Evolutionary conservation across 2,329 filamentous ascomycete species (phyloP).

Genomic region (Karstenula rhodostoma): DNA sequence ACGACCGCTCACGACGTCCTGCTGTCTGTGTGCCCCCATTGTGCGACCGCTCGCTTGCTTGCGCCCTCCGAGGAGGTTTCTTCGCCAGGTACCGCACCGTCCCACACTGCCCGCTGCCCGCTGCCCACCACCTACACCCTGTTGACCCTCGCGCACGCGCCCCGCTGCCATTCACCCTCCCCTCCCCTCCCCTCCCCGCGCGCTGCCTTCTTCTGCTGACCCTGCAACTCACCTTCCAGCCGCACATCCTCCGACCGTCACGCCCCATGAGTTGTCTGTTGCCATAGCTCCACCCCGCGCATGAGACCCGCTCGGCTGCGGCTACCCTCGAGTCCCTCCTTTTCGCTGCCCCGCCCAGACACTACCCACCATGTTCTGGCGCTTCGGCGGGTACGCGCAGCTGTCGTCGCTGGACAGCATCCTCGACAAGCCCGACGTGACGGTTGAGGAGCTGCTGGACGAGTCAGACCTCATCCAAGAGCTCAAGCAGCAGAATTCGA

Average conservation of each 20-base stretch:
- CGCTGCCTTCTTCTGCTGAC: constrained; percentile 4
- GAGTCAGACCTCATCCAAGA: constrained; percentile 97
- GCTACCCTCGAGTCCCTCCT: constrained; percentile 37
- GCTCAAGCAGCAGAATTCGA: constrained; percentile 97
- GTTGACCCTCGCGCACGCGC: constrained; percentile 20
- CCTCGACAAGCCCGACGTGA: constrained; percentile 93
- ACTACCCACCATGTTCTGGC: constrained; percentile 91
- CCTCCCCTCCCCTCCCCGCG: too few species aligned
- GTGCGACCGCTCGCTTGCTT: constrained; percentile 23
- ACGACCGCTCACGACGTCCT: constrained; percentile 18
- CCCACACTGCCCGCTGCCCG: constrained; percentile 22
- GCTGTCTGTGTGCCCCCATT: constrained; percentile 20
- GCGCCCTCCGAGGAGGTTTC: constrained; percentile 19
- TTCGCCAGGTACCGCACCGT: constrained; percentile 34
- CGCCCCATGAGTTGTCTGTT: constrained; percentile 26
- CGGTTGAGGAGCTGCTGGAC: constrained; percentile 93
- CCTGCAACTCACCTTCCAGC: constrained; percentile 7
- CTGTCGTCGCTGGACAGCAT: constrained; percentile 96
- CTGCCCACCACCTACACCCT: constrained; percentile 6
- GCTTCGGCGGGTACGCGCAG: constrained; percentile 98
- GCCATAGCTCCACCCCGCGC: constrained; percentile 21
- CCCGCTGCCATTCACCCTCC: constrained; percentile 15
- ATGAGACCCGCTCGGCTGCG: constrained; percentile 23
- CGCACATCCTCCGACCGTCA: constrained; percentile 17
- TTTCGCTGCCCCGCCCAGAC: constrained; percentile 38